These are phyloP conservation scores for Clitopilus hobsonii DNA, from an alignment of 768 basidiomycete species.

Conservation along the genomic window DNA sequence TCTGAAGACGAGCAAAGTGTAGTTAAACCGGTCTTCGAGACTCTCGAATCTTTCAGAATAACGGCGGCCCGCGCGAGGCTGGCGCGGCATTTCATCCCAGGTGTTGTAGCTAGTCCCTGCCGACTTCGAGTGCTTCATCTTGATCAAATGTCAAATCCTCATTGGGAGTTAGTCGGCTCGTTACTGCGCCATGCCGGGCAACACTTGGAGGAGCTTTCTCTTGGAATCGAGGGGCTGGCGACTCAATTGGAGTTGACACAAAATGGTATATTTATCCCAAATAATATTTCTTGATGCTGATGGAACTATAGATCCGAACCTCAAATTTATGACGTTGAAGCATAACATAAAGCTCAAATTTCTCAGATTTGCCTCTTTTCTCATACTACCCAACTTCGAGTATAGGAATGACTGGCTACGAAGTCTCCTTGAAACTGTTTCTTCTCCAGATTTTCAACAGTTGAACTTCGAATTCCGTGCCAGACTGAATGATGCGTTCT, in stretches of 20 bases:
- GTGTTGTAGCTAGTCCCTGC: background rate
- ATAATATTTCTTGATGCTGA: too few species aligned
- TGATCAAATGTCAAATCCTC: background rate
- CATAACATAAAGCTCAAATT: background rate
- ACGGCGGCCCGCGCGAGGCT: too few species aligned
- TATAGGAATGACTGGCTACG: background rate
- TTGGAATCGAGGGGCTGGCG: background rate
- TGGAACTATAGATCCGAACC: too few species aligned
- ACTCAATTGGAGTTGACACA: background rate
- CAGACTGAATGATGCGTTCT: background rate
- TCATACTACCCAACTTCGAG: background rate
- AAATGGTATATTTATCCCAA: too few species aligned
- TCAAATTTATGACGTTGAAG: background rate
- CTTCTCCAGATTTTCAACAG: background rate
- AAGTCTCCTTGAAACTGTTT: background rate
- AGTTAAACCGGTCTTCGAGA: background rate
- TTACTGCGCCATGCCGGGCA: background rate
- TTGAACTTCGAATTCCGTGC: background rate
- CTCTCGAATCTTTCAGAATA: background rate
- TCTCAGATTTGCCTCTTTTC: background rate
- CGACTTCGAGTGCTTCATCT: background rate
- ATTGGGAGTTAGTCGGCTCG: too few species aligned
- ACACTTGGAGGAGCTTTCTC: background rate
- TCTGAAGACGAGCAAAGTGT: too few species aligned
- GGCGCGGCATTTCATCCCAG: background rate